Evolutionary conservation across 2,329 filamentous ascomycete genomes (phyloP).

Genomic region (Scortechinia acanthostroma): DNA sequence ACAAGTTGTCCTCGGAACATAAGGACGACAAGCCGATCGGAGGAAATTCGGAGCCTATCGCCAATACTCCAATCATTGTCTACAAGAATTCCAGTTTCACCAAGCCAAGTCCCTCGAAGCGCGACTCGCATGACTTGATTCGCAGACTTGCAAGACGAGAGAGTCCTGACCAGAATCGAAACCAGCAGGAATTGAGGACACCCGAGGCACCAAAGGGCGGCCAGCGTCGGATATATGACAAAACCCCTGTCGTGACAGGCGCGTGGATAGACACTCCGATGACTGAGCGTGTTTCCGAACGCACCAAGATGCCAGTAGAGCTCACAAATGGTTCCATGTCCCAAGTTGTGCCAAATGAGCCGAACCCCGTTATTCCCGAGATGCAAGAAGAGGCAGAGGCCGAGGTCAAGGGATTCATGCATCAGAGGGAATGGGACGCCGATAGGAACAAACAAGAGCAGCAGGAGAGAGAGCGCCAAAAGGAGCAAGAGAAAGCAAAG

Average conservation of each 20-base stretch:
- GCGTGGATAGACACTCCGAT: slow-evolving; percentile 36
- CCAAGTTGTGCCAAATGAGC: not conserved
- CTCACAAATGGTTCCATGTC: slow-evolving; percentile 1
- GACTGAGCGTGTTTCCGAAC: slow-evolving; percentile 19
- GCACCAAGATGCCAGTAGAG: not conserved
- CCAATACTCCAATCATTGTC: slow-evolving; percentile 24
- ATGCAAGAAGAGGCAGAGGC: no score
- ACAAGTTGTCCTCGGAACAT: not conserved
- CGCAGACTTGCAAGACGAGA: slow-evolving; percentile 27
- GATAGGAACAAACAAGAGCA: not conserved
- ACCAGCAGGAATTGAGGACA: not conserved
- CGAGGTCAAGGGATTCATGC: no score
- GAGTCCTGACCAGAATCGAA: slow-evolving; percentile 14
- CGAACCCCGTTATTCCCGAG: not conserved
- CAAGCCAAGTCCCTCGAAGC: slow-evolving; percentile 16
- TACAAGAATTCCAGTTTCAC: slow-evolving; percentile 19
- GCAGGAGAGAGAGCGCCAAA: not conserved
- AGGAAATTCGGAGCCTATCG: no score
- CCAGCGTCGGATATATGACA: slow-evolving; percentile 21
- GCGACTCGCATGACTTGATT: slow-evolving; percentile 28
- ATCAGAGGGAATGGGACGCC: no score
- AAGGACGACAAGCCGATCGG: not conserved
- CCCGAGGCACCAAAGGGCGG: slow-evolving; percentile 3
- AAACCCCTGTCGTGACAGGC: slow-evolving; percentile 32
- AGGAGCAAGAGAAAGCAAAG: slow-evolving; percentile 10